phyloP scores from a whole-genome alignment of 2,329 filamentous ascomycete genomes.

The Paecilomyces fulvus region DNA sequence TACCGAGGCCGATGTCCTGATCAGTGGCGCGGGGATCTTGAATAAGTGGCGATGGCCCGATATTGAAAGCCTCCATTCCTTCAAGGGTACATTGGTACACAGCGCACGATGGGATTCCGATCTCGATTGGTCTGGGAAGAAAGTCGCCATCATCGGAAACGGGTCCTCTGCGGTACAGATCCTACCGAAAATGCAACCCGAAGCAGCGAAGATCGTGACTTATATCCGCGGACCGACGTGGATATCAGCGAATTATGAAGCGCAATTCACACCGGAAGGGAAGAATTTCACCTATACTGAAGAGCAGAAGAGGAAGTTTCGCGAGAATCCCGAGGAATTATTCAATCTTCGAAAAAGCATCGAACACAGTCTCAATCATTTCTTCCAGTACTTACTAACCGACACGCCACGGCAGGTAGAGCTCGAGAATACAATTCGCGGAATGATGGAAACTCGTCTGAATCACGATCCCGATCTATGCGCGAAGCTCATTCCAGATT shows the following conservation, averaged over 20 bases:
- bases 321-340: not conserved
- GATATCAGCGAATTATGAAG: not conserved
- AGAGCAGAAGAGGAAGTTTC: not conserved
- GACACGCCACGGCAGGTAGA: not conserved
- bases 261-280: not conserved
- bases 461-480: not conserved
- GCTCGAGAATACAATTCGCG: not conserved
- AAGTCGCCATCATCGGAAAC: slow-evolving; percentile 16
- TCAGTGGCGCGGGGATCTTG: slow-evolving; percentile 19
- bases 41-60: slow-evolving; percentile 19
- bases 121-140: slow-evolving; percentile 17
- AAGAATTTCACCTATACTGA: not conserved
- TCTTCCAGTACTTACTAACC: not conserved
- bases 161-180: slow-evolving; percentile 18
- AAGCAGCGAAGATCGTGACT: not conserved
- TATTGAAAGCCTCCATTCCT: slow-evolving; percentile 24
- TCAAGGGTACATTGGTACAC: slow-evolving; percentile 25
- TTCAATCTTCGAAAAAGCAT: not conserved
- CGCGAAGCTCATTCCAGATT: slow-evolving; percentile 44
- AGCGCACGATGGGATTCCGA: slow-evolving; percentile 21
- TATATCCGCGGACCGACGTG: not conserved
- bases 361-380: not conserved
- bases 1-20: slow-evolving; percentile 16
- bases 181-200: not conserved
- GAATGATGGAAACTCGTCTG: not conserved